Conservation (phyloP, 1,139 yeast genomes). For the Dujonia santamariae region DNA sequence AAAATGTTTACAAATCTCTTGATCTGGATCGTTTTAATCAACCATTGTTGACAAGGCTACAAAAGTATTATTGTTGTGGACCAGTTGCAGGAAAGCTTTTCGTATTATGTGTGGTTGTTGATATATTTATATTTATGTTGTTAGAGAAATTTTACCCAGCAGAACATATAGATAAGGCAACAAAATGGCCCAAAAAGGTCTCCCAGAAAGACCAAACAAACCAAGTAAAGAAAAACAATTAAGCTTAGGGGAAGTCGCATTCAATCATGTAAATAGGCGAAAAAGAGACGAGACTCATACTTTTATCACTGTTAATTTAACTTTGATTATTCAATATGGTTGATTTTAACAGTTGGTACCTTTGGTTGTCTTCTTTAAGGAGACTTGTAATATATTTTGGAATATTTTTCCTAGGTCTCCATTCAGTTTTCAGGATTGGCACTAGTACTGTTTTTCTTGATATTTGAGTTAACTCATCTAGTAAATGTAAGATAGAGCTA, state of each 20-base stretch:
- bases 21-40: conserved; percentile 41
- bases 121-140: conserved; percentile 58
- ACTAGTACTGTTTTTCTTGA: conserved; percentile 12
- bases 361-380: conserved; percentile 12
- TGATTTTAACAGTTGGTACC: conserved; percentile 4
- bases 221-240: too few relatives aligned
- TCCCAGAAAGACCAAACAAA: too few relatives aligned
- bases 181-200: conserved; percentile 71
- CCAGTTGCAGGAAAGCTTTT: conserved; percentile 82
- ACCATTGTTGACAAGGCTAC: conserved; percentile 48
- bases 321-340: too few relatives aligned
- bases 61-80: conserved; percentile 71
- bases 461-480: conserved; percentile 14
- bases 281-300: too few relatives aligned
- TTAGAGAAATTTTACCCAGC: conserved; percentile 74
- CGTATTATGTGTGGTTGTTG: conserved; percentile 76
- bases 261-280: too few relatives aligned
- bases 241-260: too few relatives aligned
- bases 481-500: conserved; percentile 6
- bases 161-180: conserved; percentile 62
- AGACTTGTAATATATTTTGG: conserved; percentile 18
- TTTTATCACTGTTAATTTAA: too few relatives aligned
- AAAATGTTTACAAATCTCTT: conserved; percentile 67
- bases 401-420: conserved; percentile 20
- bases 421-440: conserved; percentile 8